phyloP scores from a whole-genome alignment of 1,284 basidiomycete species.

The Puccinia sorghi region DNA sequence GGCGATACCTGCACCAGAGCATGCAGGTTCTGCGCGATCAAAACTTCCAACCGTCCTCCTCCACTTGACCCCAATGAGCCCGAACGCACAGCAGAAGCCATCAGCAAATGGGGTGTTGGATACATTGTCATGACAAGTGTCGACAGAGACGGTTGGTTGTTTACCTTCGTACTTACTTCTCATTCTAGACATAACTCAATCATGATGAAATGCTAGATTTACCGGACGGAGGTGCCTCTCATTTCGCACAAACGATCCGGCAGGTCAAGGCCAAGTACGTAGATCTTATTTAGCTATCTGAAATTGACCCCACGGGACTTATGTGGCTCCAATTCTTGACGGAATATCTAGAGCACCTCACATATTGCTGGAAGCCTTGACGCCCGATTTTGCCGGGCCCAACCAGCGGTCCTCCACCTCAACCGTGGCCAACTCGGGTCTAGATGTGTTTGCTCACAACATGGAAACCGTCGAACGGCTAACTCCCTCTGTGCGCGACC shows the following conservation, averaged over 20 bases:
- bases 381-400: slow-evolving; percentile 87
- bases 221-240: slow-evolving; percentile 83
- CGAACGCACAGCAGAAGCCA: slow-evolving; percentile 96
- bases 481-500: slow-evolving; percentile 92
- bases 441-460: slow-evolving; percentile 99
- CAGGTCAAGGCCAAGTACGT: slow-evolving; percentile 91
- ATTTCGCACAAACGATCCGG: slow-evolving; percentile 90
- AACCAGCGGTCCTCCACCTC: slow-evolving; percentile 68
- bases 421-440: slow-evolving; percentile 80
- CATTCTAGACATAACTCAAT: not conserved
- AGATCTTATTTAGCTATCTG: not conserved
- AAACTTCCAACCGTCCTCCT: slow-evolving; percentile 83
- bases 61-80: slow-evolving; percentile 95
- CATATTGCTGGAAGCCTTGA: slow-evolving; percentile 94
- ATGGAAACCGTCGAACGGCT: slow-evolving; percentile 91
- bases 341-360: slow-evolving; percentile 71
- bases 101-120: slow-evolving; percentile 94
- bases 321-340: not conserved
- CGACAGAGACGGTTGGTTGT: slow-evolving; percentile 80
- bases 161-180: not conserved
- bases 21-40: slow-evolving; percentile 96
- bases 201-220: slow-evolving; percentile 81
- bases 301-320: not conserved
- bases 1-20: slow-evolving; percentile 99
- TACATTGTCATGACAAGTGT: slow-evolving; percentile 98